A percentile compares a stretch with the other conserved stretches of the same genome.
These are phyloP conservation scores for Aspergillus sergii DNA, from an alignment of 2,329 filamentous ascomycete species.

Conservation along the genomic window DNA sequence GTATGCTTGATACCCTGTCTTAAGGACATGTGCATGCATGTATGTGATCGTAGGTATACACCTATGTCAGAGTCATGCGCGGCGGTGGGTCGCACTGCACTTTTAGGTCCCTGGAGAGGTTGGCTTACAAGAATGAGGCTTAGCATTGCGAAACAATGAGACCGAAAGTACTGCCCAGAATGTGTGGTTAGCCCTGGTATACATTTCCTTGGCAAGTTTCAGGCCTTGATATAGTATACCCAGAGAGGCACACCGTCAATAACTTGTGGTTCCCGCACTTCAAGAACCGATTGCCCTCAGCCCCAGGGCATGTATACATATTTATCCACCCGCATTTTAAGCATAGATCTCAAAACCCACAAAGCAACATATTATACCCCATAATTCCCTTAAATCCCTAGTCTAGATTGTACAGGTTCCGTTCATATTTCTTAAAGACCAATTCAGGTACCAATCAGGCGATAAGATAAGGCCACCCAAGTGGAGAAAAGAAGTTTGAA, in stretches of 20 bases:
- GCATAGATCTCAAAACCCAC: not conserved
- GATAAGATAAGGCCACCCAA: not conserved
- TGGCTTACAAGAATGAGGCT: not conserved
- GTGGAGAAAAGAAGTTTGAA: not conserved
- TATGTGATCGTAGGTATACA: not conserved
- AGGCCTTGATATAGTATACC: too few species aligned
- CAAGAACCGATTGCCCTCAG: not conserved
- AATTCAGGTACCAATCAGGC: not conserved
- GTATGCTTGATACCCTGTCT: too few species aligned
- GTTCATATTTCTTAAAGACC: not conserved
- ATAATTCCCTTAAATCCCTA: fast-evolving
- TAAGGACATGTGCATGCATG: not conserved
- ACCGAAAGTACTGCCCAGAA: too few species aligned
- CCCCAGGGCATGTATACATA: not conserved
- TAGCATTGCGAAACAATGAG: not conserved
- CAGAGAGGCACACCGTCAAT: too few species aligned
- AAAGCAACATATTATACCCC: not conserved
- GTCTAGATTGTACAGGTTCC: not conserved
- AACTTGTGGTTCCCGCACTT: not conserved
- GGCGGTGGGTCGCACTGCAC: not conserved
- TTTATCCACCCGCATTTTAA: too few species aligned
- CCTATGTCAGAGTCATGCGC: not conserved
- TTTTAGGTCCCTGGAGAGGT: not conserved
- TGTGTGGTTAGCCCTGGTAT: too few species aligned
- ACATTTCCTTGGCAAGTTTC: not conserved